phyloP scores from a whole-genome alignment of 805 yeast species.

The Grigorovia yakushimaensis region DNA sequence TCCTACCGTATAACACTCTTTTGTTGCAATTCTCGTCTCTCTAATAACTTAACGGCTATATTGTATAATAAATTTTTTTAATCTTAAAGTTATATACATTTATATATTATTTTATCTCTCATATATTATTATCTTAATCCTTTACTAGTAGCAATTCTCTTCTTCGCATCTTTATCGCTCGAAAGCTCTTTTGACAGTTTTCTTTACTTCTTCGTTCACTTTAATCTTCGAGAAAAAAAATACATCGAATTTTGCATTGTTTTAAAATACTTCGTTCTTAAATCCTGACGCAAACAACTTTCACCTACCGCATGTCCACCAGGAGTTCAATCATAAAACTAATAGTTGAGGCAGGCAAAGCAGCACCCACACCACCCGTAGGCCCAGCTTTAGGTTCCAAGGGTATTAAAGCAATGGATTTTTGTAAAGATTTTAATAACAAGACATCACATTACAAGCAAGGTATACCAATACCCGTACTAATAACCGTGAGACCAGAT shows the following conservation, averaged over 20 bases:
- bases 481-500: conserved; percentile 84
- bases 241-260: no score
- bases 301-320: conserved; percentile 7
- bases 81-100: neutral
- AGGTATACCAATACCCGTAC: conserved; percentile 84
- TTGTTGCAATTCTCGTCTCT: no score
- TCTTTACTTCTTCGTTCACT: no score
- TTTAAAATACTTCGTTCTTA: no score
- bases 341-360: conserved; percentile 94
- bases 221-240: no score
- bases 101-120: neutral
- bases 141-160: no score
- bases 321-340: conserved; percentile 72
- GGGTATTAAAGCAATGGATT: conserved; percentile 97
- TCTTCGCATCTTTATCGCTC: no score
- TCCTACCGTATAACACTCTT: neutral
- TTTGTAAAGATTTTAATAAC: conserved; percentile 96
- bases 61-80: neutral
- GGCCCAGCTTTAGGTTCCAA: conserved; percentile 98
- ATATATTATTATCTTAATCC: neutral
- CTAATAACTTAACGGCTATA: neutral
- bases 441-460: conserved; percentile 81
- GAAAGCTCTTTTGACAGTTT: no score
- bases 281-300: no score
- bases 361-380: conserved; percentile 97